Percentiles rank a stretch among this genome's conserved stretches.
Conservation (phyloP, 192 early-diverging fungal genomes). For the Geranomyces michiganensis region DNA sequence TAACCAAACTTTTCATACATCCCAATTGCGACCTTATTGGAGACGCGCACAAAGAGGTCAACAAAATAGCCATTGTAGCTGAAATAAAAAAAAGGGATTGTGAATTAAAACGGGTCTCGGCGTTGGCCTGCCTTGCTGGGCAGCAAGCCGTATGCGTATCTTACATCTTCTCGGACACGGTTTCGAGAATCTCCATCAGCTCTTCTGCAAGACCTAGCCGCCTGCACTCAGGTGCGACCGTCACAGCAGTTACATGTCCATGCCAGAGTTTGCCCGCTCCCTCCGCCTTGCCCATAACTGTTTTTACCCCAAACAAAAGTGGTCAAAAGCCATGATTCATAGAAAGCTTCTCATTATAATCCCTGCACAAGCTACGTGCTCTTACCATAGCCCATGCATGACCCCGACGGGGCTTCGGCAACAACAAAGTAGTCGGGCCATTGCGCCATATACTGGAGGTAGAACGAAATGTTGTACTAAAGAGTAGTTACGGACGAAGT, state of each 20-base stretch:
- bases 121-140: background rate
- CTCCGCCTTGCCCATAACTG: conserved; percentile 96
- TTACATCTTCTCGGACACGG: conserved; percentile 84
- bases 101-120: too few species aligned
- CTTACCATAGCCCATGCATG: conserved; percentile 77
- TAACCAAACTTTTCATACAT: conserved; percentile 97
- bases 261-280: conserved; percentile 89
- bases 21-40: conserved; percentile 84
- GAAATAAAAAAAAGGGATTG: background rate
- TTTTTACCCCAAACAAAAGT: background rate
- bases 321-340: background rate
- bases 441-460: conserved; percentile 86
- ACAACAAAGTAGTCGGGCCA: conserved; percentile 94
- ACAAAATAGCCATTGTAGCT: conserved; percentile 90
- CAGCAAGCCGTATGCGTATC: background rate
- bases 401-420: conserved; percentile 71
- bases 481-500: background rate
- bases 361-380: too few species aligned
- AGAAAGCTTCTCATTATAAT: too few species aligned
- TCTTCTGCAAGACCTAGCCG: conserved; percentile 85
- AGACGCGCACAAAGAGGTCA: conserved; percentile 93
- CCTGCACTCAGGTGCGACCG: conserved; percentile 93
- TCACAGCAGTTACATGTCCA: conserved; percentile 97
- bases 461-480: conserved; percentile 92
- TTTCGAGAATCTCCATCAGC: conserved; percentile 88